Evolutionary conservation across 306 rosid species (phyloP).

Genomic region (Abrus precatorius): DNA sequence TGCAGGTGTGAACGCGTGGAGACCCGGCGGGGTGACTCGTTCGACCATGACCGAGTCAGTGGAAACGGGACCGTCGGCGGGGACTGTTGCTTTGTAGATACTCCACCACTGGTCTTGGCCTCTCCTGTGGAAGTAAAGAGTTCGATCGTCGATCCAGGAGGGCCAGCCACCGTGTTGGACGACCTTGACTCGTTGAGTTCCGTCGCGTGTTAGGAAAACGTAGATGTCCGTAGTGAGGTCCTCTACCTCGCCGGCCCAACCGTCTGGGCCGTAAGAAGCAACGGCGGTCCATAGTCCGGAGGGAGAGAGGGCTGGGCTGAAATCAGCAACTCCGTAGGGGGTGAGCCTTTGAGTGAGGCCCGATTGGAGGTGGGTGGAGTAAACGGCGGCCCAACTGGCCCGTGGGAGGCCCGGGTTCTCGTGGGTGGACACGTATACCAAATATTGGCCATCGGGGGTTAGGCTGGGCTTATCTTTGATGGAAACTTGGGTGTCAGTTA

Average conservation of each 20-base stretch:
- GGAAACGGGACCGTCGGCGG: conserved; percentile 52
- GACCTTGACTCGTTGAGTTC: conserved; percentile 68
- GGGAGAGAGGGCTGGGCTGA: conserved; percentile 85
- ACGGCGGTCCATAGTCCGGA: conserved; percentile 84
- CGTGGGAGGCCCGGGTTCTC: conserved; percentile 67
- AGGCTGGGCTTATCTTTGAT: conserved; percentile 79
- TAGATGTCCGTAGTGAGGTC: conserved; percentile 85
- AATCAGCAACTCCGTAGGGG: conserved; percentile 77
- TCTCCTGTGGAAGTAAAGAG: conserved; percentile 81
- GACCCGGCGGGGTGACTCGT: conserved; percentile 86
- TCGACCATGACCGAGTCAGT: conserved; percentile 59
- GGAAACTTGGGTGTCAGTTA: conserved; percentile 49
- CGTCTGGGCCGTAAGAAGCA: conserved; percentile 76
- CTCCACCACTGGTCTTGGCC: conserved; percentile 87
- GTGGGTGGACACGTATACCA: conserved; percentile 81
- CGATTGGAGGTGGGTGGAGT: conserved; percentile 70
- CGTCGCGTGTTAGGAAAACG: conserved; percentile 75
- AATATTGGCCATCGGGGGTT: conserved; percentile 51
- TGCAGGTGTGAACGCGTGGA: conserved; percentile 91
- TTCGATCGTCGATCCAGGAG: conserved; percentile 77
- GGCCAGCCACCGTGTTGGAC: conserved; percentile 98
- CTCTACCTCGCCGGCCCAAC: conserved; percentile 85
- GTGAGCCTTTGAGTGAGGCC: conserved; percentile 79
- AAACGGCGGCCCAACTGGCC: conserved; percentile 82
- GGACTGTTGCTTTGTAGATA: conserved; percentile 70